phyloP scores from a whole-genome alignment of 257 asterid genomes.

The Petunia axillaris region DNA sequence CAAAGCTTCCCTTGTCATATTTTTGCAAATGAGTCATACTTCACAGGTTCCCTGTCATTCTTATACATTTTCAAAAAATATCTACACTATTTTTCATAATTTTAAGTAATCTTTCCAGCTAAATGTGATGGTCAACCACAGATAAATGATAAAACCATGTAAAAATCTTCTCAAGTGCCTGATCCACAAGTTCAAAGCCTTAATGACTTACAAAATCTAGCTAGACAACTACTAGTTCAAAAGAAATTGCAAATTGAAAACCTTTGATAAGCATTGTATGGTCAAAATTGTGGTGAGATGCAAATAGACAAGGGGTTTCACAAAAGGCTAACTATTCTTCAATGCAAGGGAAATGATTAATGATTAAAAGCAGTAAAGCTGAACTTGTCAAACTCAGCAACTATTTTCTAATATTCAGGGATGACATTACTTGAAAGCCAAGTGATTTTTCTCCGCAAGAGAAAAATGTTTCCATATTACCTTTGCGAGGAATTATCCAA shows the following conservation, averaged over 20 bases:
- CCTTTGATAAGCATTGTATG: not conserved
- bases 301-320: not conserved
- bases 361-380: not conserved
- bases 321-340: no score
- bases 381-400: not conserved
- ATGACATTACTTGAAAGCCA: not conserved
- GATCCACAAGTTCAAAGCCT: not conserved
- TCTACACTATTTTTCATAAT: not conserved
- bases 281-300: not conserved
- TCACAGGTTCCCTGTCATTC: not conserved
- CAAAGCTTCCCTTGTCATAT: no score
- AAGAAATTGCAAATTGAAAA: not conserved
- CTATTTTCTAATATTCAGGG: not conserved
- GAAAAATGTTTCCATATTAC: slow-evolving; percentile 7
- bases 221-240: slow-evolving; percentile 8
- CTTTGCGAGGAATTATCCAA: not conserved
- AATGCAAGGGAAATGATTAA: not conserved
- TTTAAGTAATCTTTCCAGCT: not conserved
- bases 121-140: not conserved
- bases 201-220: not conserved
- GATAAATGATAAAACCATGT: not conserved
- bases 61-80: not conserved
- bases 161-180: not conserved
- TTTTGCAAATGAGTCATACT: not conserved
- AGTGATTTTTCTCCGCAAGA: not conserved